Evolutionary conservation across 495 filamentous ascomycete species (phyloP), one percentile per base, ranked within the genome.

Genomic region (Hamigera avellanea): DNA sequence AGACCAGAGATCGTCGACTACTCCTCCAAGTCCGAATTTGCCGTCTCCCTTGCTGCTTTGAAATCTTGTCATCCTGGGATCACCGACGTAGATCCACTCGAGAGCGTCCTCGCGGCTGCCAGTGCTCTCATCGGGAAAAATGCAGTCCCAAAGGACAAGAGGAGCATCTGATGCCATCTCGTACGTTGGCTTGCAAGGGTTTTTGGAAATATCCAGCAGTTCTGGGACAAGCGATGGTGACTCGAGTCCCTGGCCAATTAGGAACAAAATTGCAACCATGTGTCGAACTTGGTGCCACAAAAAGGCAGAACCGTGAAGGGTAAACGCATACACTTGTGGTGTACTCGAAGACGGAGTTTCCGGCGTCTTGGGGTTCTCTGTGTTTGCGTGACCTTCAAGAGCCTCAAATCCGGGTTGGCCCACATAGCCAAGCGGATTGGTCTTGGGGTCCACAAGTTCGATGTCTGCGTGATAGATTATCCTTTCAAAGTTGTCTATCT

Each of bases 261-360:
- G 57, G 59, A 98, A 96, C 19, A 98, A 62, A 12, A 96, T 69
- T 14, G 78, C 70, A 10, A 88, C 75, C 77, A 98, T 89, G 62
- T 85, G 81, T 12, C 91, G 76, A 42, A 98, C 93, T 59, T 98
- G 91, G 55, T 98, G 93, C 89, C 89, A 98, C 31, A 98, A 63
- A 56, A 98, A 98, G 6, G 86, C 93, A n/a, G 82, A 82, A 12
- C 91, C 91, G 32, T 86, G 73, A 23, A 98, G 69, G 15, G 76
- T 76, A 53, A 96, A 87, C 35, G 81, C 77, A 61, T 93, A 96
- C 2, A 95, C 67, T 48, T 83, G 80, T 10, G 84, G 66, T 40
- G 54, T 44, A 13, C 33, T 39, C 8, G 44, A 33, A 6, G 35
- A 35, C 12, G 45, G 36, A 9, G 25, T 34, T 6, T 56, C 42